These are phyloP conservation scores for Boletales sp. DNA, from an alignment of 768 basidiomycete genomes.

Conservation along the genomic window DNA sequence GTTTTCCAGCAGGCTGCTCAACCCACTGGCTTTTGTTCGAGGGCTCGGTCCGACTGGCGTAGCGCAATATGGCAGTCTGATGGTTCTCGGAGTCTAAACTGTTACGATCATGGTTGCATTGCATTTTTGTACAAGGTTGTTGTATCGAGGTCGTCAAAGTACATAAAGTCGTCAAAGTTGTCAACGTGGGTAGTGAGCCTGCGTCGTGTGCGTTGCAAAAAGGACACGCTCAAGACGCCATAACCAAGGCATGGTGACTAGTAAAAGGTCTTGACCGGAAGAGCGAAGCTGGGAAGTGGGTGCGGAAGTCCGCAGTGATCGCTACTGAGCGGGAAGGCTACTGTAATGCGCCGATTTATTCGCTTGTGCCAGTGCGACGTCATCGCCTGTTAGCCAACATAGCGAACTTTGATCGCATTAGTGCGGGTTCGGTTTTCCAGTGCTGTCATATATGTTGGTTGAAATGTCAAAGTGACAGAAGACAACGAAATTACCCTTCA, in stretches of 20 bases:
- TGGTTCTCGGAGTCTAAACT: neutral
- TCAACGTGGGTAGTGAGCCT: conserved; percentile 18
- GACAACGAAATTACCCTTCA: conserved; percentile 51
- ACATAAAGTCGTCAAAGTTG: conserved; percentile 24
- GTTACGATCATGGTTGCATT: conserved; percentile 10
- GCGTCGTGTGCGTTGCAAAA: conserved; percentile 7
- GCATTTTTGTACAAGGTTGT: conserved; percentile 2
- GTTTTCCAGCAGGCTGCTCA: too few relatives aligned
- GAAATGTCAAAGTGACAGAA: neutral
- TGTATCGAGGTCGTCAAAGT: conserved; percentile 22
- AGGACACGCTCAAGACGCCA: conserved; percentile 14
- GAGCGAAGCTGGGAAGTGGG: conserved; percentile 16
- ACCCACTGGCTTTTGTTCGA: too few relatives aligned
- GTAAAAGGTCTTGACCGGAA: conserved; percentile 16
- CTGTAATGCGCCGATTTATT: conserved; percentile 17
- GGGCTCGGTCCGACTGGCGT: too few relatives aligned
- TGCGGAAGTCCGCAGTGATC: conserved; percentile 20
- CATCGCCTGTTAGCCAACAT: conserved; percentile 51
- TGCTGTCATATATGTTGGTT: conserved; percentile 35
- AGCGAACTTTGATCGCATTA: conserved; percentile 73
- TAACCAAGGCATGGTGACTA: conserved; percentile 10
- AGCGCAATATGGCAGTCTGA: neutral
- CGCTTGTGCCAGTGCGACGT: conserved; percentile 9
- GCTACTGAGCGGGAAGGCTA: conserved; percentile 21
- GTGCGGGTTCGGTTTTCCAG: conserved; percentile 66